Conservation (phyloP, 495 filamentous ascomycete genomes). For the Trichoderma reesei region DNA sequence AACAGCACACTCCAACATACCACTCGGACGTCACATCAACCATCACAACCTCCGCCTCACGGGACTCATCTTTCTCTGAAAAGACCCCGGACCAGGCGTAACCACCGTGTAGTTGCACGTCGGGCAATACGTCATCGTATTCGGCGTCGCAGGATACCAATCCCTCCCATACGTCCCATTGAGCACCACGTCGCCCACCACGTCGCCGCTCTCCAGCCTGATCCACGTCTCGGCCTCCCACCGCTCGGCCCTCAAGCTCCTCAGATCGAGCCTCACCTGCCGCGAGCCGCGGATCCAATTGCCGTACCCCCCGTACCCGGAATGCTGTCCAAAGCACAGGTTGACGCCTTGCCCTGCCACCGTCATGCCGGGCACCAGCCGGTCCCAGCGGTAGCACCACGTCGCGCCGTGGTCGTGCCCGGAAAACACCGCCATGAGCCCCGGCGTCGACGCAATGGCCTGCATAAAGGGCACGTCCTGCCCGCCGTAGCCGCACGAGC, state of each 20-base stretch:
- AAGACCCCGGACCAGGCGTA: not conserved
- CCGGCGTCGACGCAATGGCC: conserved; percentile 44
- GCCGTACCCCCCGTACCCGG: conserved; percentile 65
- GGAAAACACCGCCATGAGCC: conserved; percentile 52
- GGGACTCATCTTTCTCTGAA: not conserved
- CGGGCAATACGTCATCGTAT: conserved; percentile 23
- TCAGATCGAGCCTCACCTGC: conserved; percentile 42
- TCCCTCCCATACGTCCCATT: conserved; percentile 62
- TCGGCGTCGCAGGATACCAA: conserved; percentile 36
- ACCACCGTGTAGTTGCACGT: conserved; percentile 17
- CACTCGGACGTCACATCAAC: no score
- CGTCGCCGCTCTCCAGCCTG: conserved; percentile 49
- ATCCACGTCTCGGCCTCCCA: conserved; percentile 52
- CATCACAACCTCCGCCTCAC: not conserved
- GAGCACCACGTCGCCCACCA: conserved; percentile 47
- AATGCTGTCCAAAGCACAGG: conserved; percentile 62
- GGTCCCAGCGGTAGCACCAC: conserved; percentile 49
- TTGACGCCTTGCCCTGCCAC: conserved; percentile 29
- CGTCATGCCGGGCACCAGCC: conserved; percentile 19
- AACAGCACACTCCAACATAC: not conserved
- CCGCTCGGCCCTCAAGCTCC: conserved; percentile 19
- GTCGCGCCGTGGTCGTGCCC: conserved; percentile 65
- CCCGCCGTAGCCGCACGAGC: conserved; percentile 33
- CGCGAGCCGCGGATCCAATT: conserved; percentile 51
- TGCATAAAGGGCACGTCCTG: conserved; percentile 59